Percentiles rank a stretch among this genome's conserved stretches.
These are phyloP conservation scores for Arctostaphylos glauca DNA, from an alignment of 148 eudicot species.

Conservation along the genomic window DNA sequence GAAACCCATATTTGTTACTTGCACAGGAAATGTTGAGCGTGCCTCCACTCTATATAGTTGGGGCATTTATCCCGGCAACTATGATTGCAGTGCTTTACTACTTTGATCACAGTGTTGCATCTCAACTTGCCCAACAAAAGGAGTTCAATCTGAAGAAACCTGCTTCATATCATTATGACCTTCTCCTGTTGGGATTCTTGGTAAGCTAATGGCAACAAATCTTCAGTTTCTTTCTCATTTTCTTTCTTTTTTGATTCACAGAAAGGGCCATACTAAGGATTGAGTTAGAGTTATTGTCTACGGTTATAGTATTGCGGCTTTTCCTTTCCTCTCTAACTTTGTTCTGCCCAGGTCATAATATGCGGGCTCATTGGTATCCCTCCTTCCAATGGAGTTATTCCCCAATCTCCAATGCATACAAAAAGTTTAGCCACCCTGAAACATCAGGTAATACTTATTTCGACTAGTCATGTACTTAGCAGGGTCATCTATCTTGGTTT, in stretches of 20 bases:
- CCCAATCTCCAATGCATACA: constrained; percentile 99
- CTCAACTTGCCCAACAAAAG: constrained; percentile 94
- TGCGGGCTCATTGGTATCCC: constrained; percentile 97
- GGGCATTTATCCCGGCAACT: constrained; percentile 97
- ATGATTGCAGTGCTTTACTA: constrained; percentile 99
- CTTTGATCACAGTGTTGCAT: constrained; percentile 99
- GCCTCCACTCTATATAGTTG: constrained; percentile 75
- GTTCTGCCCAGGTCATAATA: constrained; percentile 53
- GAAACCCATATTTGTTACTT: not conserved
- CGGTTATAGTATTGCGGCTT: not conserved
- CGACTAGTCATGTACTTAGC: not conserved
- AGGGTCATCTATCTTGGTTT: not conserved
- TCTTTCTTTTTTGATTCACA: not conserved
- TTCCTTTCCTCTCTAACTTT: not conserved
- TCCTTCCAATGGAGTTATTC: constrained; percentile 98
- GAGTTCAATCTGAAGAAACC: constrained; percentile 97
- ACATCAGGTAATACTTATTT: constrained; percentile 64
- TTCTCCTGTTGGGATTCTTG: constrained; percentile 88
- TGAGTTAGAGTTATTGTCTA: not conserved
- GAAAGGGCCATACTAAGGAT: not conserved
- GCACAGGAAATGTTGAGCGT: constrained; percentile 87
- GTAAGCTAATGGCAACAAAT: constrained; percentile 31
- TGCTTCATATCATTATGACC: constrained; percentile 93
- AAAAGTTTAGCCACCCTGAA: constrained; percentile 97
- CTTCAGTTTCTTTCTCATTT: not conserved